A percentile compares a stretch with the other conserved stretches of the same genome.
phyloP scores from a whole-genome alignment of 495 filamentous ascomycete species.

The Hypoxylon intermedium region DNA sequence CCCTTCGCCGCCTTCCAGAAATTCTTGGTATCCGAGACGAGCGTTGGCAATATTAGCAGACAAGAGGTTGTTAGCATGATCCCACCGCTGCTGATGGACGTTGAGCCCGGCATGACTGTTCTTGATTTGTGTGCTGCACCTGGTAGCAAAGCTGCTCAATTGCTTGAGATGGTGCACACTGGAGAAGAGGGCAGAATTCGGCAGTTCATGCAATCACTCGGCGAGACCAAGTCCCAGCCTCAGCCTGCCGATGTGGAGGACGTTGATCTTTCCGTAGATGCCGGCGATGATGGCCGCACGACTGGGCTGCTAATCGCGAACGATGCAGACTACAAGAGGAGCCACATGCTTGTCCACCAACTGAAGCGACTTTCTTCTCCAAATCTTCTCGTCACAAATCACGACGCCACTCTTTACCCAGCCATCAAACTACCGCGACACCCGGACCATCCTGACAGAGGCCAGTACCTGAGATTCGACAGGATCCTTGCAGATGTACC shows the following conservation, averaged over 20 bases:
- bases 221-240: conserved; percentile 59
- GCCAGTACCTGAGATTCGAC: conserved; percentile 92
- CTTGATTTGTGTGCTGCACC: conserved; percentile 96
- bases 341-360: conserved; percentile 96
- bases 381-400: conserved; percentile 96
- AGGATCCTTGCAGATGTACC: conserved; percentile 96
- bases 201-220: conserved; percentile 62
- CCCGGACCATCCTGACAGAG: conserved; percentile 58
- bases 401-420: conserved; percentile 95
- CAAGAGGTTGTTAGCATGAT: conserved; percentile 99
- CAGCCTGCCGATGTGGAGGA: conserved; percentile 54
- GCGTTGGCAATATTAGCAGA: conserved; percentile 93
- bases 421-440: conserved; percentile 77
- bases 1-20: conserved; percentile 96
- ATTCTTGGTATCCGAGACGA: conserved; percentile 97
- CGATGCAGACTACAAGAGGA: conserved; percentile 91
- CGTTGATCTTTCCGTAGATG: conserved; percentile 61
- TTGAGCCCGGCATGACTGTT: conserved; percentile 87
- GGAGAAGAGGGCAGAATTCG: conserved; percentile 86
- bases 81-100: conserved; percentile 89
- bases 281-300: conserved; percentile 79
- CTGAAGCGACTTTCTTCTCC: conserved; percentile 95
- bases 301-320: conserved; percentile 94
- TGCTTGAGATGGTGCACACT: conserved; percentile 90
- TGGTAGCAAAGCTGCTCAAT: conserved; percentile 93